Conservation (phyloP, 108 stramenopile species). For the Cyclotella cryptica region DNA sequence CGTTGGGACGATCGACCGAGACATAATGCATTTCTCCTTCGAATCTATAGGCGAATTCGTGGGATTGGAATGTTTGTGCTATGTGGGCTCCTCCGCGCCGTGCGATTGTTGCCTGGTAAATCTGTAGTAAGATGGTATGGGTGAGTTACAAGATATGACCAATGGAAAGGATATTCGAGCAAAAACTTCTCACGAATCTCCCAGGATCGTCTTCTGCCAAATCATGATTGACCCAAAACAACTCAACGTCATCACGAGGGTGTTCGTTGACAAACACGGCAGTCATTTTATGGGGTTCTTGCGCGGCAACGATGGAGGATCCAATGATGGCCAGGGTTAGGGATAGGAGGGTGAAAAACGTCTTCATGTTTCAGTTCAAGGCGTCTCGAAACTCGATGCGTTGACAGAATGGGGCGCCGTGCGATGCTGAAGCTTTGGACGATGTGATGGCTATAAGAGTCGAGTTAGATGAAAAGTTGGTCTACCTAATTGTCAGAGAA, state of each 20-base stretch:
- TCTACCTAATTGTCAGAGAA: no score
- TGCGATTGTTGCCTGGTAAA: conserved; percentile 9
- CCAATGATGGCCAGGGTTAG: neutral
- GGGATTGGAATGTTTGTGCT: neutral
- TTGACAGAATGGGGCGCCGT: no score
- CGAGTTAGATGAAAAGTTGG: no score
- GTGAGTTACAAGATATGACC: neutral
- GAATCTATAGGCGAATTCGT: conserved; percentile 34
- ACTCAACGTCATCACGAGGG: conserved; percentile 30
- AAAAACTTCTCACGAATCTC: conserved; percentile 9
- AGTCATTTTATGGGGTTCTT: conserved; percentile 6
- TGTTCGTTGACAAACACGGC: conserved; percentile 43
- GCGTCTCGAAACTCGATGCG: no score
- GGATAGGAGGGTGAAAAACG: neutral
- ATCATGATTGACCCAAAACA: conserved; percentile 50
- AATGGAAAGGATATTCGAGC: neutral
- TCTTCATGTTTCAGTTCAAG: no score
- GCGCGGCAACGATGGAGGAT: conserved; percentile 1
- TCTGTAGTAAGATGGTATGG: neutral
- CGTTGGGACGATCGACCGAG: conserved; percentile 20
- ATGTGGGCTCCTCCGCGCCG: conserved; percentile 33
- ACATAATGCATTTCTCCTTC: conserved; percentile 24
- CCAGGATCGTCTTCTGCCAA: conserved; percentile 19
- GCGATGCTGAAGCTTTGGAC: no score
- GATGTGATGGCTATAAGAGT: no score